Evolutionary conservation across 169 alveolate genomes (phyloP).

Genomic region (Eimeria sp.): DNA sequence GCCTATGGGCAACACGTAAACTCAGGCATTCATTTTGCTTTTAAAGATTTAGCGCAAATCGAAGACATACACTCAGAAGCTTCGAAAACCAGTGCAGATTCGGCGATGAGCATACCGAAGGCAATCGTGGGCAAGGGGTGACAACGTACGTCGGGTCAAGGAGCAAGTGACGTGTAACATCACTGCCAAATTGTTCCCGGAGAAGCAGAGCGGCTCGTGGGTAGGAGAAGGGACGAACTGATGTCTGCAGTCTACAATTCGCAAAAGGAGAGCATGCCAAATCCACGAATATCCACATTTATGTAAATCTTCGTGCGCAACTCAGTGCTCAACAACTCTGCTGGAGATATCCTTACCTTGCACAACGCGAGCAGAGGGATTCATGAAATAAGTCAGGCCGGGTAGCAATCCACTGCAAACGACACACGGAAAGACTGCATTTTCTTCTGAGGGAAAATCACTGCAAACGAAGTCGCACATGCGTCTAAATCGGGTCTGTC

Average conservation of each 20-base stretch:
- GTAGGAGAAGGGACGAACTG: constrained; percentile 57
- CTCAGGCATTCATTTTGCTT: neutral
- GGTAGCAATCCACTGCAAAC: constrained; percentile 78
- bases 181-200: constrained; percentile 64
- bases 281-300: neutral
- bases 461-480: neutral
- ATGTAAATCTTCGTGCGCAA: neutral
- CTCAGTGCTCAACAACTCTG: neutral
- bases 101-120: neutral
- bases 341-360: constrained; percentile 28
- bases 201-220: constrained; percentile 78
- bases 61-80: neutral
- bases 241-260: constrained; percentile 55
- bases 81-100: neutral
- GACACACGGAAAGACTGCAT: neutral
- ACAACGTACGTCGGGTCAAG: constrained; percentile 68
- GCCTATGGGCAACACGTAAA: constrained; percentile 55
- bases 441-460: neutral
- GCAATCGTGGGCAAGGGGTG: neutral
- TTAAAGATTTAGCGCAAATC: neutral
- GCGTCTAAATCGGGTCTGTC: neutral
- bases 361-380: constrained; percentile 72
- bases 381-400: constrained; percentile 75
- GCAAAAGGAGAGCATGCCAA: neutral
- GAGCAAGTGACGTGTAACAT: constrained; percentile 32